Percentiles rank a stretch among this genome's conserved stretches.
Evolutionary conservation across 2,329 filamentous ascomycete genomes (phyloP).

Genomic region (Colletotrichum somersetense): DNA sequence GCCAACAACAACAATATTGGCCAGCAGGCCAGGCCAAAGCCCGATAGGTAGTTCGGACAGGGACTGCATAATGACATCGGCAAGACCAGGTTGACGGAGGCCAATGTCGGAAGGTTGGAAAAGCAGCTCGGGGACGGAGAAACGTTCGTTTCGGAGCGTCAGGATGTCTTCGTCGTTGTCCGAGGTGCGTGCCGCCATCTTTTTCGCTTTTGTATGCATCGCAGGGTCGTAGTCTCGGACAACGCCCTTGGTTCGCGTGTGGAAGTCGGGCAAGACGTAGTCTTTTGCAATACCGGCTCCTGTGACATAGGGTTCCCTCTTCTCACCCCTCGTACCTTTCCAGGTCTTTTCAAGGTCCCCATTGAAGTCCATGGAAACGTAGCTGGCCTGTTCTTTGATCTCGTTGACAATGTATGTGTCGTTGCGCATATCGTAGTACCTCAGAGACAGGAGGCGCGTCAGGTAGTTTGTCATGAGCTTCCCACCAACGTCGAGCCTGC

Average conservation of each 20-base stretch:
- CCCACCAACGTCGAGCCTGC: conserved; percentile 90
- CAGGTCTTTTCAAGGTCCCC: conserved; percentile 84
- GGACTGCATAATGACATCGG: conserved; percentile 85
- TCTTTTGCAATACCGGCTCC: conserved; percentile 81
- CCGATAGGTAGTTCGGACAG: conserved; percentile 82
- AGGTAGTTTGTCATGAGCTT: conserved; percentile 95
- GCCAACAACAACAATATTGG: conserved; percentile 90
- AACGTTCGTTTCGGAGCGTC: conserved; percentile 91
- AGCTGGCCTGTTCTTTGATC: conserved; percentile 93
- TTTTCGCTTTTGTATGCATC: conserved; percentile 65
- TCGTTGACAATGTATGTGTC: conserved; percentile 95
- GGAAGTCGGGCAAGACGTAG: conserved; percentile 90
- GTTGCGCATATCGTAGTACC: conserved; percentile 96
- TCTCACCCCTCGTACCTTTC: conserved; percentile 78
- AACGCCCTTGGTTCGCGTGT: conserved; percentile 71
- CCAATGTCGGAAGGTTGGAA: conserved; percentile 91
- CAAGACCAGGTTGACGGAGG: conserved; percentile 83
- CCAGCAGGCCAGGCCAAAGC: conserved; percentile 84
- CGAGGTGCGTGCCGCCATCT: conserved; percentile 54
- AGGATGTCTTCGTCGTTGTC: conserved; percentile 79
- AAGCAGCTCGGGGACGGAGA: conserved; percentile 88
- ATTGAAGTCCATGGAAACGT: conserved; percentile 82
- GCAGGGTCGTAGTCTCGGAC: conserved; percentile 82
- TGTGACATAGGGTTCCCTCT: conserved; percentile 61
- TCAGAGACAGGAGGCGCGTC: conserved; percentile 87